A percentile compares a stretch with the other conserved stretches of the same genome.
Evolutionary conservation across 2,329 filamentous ascomycete species (phyloP).

Genomic region (Exophiala dermatitidis): DNA sequence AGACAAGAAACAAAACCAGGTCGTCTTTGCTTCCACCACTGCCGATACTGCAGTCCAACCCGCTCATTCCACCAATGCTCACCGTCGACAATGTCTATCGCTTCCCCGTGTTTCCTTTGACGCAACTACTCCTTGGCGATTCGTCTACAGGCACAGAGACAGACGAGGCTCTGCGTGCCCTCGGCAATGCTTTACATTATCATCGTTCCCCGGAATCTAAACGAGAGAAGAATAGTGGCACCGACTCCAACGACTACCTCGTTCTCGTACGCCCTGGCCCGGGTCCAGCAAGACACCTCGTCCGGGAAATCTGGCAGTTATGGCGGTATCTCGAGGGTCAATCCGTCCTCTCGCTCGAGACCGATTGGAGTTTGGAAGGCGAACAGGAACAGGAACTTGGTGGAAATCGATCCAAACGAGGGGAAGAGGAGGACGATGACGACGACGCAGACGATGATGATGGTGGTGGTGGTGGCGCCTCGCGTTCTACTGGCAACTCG

Average conservation of each 20-base stretch:
- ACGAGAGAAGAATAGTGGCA: not conserved
- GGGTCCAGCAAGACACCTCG: slow-evolving; percentile 6
- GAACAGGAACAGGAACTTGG: not conserved
- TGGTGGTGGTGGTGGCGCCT: too few relatives aligned
- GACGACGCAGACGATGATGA: not conserved
- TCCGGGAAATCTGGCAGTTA: slow-evolving; percentile 23
- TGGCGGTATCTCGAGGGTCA: slow-evolving; percentile 25
- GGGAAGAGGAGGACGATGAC: not conserved
- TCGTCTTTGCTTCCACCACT: not conserved
- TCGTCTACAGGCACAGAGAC: not conserved
- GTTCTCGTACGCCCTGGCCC: slow-evolving; percentile 16
- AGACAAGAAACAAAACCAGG: not conserved
- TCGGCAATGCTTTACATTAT: too few relatives aligned
- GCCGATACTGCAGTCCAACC: slow-evolving; percentile 6
- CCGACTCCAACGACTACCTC: slow-evolving; percentile 3
- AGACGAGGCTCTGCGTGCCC: too few relatives aligned
- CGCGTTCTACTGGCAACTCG: too few relatives aligned
- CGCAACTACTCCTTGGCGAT: slow-evolving; percentile 7
- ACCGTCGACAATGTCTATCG: slow-evolving; percentile 12
- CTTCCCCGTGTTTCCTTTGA: slow-evolving; percentile 22
- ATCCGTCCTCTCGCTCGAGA: not conserved
- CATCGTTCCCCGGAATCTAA: not conserved
- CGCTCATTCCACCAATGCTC: slow-evolving; percentile 22
- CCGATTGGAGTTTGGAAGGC: not conserved
- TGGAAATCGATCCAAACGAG: not conserved